Conservation (phyloP, 225 moss, liverwort and hornwort genomes). For the Polytrichum formosum region DNA sequence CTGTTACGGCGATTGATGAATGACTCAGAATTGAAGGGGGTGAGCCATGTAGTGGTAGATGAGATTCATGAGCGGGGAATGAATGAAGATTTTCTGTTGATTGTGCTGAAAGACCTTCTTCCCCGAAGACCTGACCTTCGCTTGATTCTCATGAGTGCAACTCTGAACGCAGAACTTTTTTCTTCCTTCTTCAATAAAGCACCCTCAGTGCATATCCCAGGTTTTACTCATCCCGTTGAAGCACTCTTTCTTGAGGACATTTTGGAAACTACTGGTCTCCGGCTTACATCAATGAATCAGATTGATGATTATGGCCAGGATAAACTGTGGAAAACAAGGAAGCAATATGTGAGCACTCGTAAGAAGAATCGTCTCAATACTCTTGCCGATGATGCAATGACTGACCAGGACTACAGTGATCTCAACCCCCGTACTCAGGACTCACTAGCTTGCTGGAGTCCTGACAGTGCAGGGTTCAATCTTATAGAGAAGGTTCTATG, state of each 20-base stretch:
- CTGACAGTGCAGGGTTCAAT: conserved; percentile 88
- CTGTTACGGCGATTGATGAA: conserved; percentile 83
- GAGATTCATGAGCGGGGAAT: conserved; percentile 99
- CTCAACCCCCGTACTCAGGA: conserved; percentile 66
- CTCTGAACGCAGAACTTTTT: conserved; percentile 93
- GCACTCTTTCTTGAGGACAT: conserved; percentile 73
- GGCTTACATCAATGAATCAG: conserved; percentile 77
- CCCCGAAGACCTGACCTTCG: conserved; percentile 77
- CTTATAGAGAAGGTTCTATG: conserved; percentile 66
- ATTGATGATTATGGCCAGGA: conserved; percentile 97
- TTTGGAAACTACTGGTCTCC: conserved; percentile 61
- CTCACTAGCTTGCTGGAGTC: conserved; percentile 85
- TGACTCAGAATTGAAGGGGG: conserved; percentile 83
- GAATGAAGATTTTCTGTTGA: conserved; percentile 95
- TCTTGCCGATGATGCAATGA: conserved; percentile 82
- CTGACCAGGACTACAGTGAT: conserved; percentile 52
- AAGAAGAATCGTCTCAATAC: conserved; percentile 65
- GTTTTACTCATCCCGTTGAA: conserved; percentile 88
- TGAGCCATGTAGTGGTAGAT: conserved; percentile 93
- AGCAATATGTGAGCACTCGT: conserved; percentile 68
- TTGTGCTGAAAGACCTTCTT: conserved; percentile 85
- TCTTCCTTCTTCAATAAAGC: conserved; percentile 83
- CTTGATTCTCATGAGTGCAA: conserved; percentile 96
- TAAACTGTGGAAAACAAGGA: conserved; percentile 86
- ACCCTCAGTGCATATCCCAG: conserved; percentile 84